A percentile compares a stretch with the other conserved stretches of the same genome.
phyloP scores from a whole-genome alignment of 2,329 filamentous ascomycete genomes.

The Trichoderma sp. region DNA sequence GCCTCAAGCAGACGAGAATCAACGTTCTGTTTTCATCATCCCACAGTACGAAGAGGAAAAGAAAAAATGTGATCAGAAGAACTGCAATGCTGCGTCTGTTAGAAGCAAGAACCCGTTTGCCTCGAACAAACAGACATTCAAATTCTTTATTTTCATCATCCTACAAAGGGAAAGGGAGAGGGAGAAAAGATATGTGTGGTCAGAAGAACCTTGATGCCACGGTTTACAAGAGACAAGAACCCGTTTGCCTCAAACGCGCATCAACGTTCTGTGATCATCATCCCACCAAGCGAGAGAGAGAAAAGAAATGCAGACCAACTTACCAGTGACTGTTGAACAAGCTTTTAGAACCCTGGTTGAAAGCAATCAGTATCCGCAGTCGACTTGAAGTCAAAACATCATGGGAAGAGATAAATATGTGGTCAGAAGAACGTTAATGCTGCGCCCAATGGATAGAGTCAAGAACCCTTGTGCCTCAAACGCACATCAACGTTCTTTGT shows the following conservation, averaged over 20 bases:
- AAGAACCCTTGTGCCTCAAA: neutral
- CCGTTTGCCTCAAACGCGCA: too few relatives aligned
- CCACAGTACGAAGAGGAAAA: neutral
- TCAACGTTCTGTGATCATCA: neutral
- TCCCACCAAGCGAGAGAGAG: neutral
- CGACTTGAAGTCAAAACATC: neutral
- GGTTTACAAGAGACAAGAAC: too few relatives aligned
- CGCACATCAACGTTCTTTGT: neutral
- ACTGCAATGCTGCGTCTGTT: neutral
- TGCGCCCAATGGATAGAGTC: neutral
- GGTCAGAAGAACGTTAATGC: neutral
- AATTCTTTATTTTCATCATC: neutral
- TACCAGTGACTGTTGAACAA: neutral
- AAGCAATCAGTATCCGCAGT: neutral
- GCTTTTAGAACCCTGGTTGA: neutral
- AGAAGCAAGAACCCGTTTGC: neutral
- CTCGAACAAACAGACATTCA: neutral
- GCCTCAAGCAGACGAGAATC: too few relatives aligned
- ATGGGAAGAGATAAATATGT: neutral
- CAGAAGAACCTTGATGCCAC: too few relatives aligned
- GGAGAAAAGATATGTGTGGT: too few relatives aligned
- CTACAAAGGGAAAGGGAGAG: neutral
- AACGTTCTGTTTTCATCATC: too few relatives aligned
- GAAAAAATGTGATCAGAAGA: neutral
- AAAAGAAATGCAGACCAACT: neutral